Evolutionary conservation across 495 filamentous ascomycete genomes (phyloP), one percentile per base, ranked within the genome.

Genomic region (Aspergillus steynii): DNA sequence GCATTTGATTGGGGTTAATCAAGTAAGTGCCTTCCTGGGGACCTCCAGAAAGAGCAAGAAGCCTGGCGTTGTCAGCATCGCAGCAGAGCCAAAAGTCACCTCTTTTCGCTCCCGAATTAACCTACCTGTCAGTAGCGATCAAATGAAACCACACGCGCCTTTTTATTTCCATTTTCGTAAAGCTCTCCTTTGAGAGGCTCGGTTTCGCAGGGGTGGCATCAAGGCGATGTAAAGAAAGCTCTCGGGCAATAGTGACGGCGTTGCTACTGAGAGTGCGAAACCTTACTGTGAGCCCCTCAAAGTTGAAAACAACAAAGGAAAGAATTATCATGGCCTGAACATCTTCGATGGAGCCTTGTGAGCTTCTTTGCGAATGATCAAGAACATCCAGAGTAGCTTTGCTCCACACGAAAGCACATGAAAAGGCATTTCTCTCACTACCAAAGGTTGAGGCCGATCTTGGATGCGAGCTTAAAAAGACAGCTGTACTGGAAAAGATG

Each of bases 21-120:
- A 53, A n/a, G 29, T 53, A 53, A 15, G 51, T 53, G 1, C 51
- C 29, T 34, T 32, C 51, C 25, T 53, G 51, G 14, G 51, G 51
- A 20, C 25, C 29, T 20, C 27, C 51, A 7, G 51, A 29, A 14
- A 53, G 27, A 14, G 51, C 2, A 4, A 53, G 51, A 53, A 53
- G 26, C 51, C 51, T 53, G 7, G 0, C 12, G 8, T 2, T 7
- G 9, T 37, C 34, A 37, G 34, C 8, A 32, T 7, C 31, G 10
- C 8, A 20, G 20, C 20, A 20, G 20, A 20, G 34, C 34, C 34
- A 37, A 32, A 32, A 7, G 7, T 4, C 1, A 32, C 31, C 31
- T 20, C 0, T 20, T 20, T 20, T 20, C 20, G 20, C 20, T 20
- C 20, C 20, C 20, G 20, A 20, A 32, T 37, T 4, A 15, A 53